Conservation (phyloP, 2,329 filamentous ascomycete species). For the Cladosporium sp. region DNA sequence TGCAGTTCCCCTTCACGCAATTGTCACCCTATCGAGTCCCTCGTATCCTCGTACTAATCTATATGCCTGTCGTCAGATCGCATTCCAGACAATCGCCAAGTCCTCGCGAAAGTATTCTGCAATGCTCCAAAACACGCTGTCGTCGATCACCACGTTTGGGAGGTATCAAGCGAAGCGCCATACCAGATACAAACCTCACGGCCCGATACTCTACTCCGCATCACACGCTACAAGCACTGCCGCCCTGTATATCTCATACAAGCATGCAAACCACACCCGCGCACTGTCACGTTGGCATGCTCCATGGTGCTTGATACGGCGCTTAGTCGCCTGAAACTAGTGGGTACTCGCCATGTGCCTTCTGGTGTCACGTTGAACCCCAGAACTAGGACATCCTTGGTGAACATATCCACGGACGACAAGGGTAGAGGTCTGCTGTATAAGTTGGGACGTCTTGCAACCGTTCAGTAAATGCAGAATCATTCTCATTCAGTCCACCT, state of each 20-base stretch:
- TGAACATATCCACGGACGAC: not conserved
- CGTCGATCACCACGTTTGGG: slow-evolving; percentile 8
- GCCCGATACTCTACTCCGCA: not conserved
- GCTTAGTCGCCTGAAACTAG: slow-evolving; percentile 8
- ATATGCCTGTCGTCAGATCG: not conserved
- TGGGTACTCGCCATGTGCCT: slow-evolving; percentile 6
- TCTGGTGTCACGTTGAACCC: not conserved
- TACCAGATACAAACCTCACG: not conserved
- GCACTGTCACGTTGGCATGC: not conserved
- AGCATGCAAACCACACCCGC: not conserved
- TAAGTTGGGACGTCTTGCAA: not conserved
- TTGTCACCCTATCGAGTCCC: not conserved
- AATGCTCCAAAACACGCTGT: slow-evolving; percentile 6
- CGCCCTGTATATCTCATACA: slow-evolving; percentile 14
- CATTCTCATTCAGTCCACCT: slow-evolving; percentile 7
- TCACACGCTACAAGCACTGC: not conserved
- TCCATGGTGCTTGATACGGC: not conserved
- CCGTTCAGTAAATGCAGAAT: not conserved
- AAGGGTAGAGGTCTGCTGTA: not conserved
- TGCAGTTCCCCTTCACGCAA: not conserved
- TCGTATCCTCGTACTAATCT: not conserved
- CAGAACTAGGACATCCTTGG: not conserved
- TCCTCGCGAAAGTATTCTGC: not conserved
- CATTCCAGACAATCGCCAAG: not conserved
- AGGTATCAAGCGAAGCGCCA: slow-evolving; percentile 6